Conservation (phyloP, 1,284 basidiomycete genomes). For the Ceratobasidium papillatum region DNA sequence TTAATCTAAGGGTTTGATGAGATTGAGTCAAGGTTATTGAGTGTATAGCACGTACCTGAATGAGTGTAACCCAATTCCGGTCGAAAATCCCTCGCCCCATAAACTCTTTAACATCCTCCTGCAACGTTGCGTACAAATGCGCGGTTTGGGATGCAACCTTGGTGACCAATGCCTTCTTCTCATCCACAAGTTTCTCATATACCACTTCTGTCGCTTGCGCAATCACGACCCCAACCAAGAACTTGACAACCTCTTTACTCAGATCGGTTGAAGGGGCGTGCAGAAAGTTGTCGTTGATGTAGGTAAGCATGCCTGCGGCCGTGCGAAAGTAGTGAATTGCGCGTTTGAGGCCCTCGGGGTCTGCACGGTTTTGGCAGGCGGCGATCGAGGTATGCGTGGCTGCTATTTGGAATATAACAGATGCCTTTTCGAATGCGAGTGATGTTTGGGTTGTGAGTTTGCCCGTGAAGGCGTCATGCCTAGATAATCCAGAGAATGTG, state of each 20-base stretch:
- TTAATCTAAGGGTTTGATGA: constrained; percentile 72
- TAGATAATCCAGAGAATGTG: constrained; percentile 43
- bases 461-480: constrained; percentile 93
- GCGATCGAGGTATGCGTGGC: constrained; percentile 93
- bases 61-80: constrained; percentile 88
- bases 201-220: constrained; percentile 98
- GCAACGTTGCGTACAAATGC: constrained; percentile 77
- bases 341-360: constrained; percentile 94
- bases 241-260: constrained; percentile 92
- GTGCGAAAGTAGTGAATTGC: constrained; percentile 92
- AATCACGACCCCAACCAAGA: constrained; percentile 84
- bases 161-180: constrained; percentile 87
- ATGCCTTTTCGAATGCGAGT: constrained; percentile 98
- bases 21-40: not conserved
- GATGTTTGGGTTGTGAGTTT: constrained; percentile 95
- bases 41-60: constrained; percentile 66
- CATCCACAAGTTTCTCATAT: constrained; percentile 91
- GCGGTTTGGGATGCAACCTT: constrained; percentile 90
- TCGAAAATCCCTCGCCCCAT: constrained; percentile 96
- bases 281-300: constrained; percentile 99
- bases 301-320: constrained; percentile 97
- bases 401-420: constrained; percentile 96
- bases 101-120: constrained; percentile 94
- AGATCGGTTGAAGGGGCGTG: constrained; percentile 99
- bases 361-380: constrained; percentile 79